These are phyloP conservation scores for Mollisia scopiformis DNA, from an alignment of 2,329 filamentous ascomycete species.

Conservation along the genomic window DNA sequence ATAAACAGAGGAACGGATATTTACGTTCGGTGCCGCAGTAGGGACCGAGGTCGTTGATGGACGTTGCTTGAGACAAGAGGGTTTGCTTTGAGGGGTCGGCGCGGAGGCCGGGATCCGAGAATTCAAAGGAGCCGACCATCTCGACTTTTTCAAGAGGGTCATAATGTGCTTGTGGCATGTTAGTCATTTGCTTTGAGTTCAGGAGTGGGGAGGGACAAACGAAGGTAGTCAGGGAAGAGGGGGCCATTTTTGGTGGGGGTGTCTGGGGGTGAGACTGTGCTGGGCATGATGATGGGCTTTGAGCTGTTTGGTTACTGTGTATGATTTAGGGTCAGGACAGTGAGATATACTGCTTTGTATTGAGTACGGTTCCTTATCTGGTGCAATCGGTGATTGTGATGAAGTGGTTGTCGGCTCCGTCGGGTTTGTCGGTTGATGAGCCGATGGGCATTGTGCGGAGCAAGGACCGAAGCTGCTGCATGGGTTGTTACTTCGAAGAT, in stretches of 20 bases:
- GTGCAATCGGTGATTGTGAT: background rate
- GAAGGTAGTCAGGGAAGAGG: constrained; percentile 3
- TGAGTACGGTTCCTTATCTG: background rate
- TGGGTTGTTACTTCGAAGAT: too few species aligned
- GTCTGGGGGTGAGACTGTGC: background rate
- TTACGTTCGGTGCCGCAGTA: background rate
- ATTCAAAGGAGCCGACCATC: background rate
- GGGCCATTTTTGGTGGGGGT: background rate
- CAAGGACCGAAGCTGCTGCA: background rate
- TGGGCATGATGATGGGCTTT: background rate
- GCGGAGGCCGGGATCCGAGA: background rate
- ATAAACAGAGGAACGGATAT: too few species aligned
- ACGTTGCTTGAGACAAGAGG: background rate
- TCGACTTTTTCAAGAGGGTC: constrained; percentile 5
- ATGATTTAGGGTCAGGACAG: background rate
- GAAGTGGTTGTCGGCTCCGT: background rate
- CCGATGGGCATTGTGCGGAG: background rate
- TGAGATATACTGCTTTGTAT: background rate
- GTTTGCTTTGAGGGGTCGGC: background rate
- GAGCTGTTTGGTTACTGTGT: background rate
- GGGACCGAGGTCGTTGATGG: background rate
- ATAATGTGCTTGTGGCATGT: background rate
- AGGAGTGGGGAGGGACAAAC: background rate
- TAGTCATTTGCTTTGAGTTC: background rate
- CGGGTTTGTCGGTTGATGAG: background rate